Evolutionary conservation across 345 rosid genomes (phyloP), one percentile per base, ranked within the genome.

Genomic region (Clausena lansium): DNA sequence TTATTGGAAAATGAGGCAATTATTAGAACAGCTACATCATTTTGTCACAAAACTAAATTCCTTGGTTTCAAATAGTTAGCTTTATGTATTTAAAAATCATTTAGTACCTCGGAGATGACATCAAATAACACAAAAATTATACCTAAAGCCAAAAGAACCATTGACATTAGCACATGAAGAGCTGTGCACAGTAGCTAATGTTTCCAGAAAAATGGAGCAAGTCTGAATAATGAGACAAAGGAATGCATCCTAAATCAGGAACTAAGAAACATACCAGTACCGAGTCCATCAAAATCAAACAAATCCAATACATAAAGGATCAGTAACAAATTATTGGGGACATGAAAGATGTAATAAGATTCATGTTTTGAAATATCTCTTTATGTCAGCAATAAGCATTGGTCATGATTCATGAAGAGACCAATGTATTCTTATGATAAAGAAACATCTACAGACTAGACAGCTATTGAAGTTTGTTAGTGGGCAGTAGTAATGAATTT

Each of bases 211-310:
- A 61, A 41, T 1, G 67, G 25, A 62, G 9, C 36, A 45, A 45
- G 60, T 28, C 22, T 45, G 59, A 74, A 73, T 19, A 50, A 59
- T 24, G 50, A 45, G 60, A 6, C 27, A 7, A 71, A 45, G 9
- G 25, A 28, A 47, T 74, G 54, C 68, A 74, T 63, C 55, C 9
- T 38, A 28, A 62, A 61, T 39, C 30, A 24, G 32, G 17, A 33
- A 71, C 25, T 39, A 39, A 28, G 28, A 74, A 62, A 41, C 69
- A 39, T 15, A 62, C 9, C 6, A 62, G 6, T 25, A 32, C 27
- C 39, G 8, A 74, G 9, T 59, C 55, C 57, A 74, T 74, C 70
- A 61, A 9, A 39, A 73, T 73, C 67, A 74, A 9, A 74, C 30
- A 39, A 39, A 75, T 75, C 20, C 68, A 27, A 63, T 6, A 28